Base-by-base conservation (phyloP, 345 rosid genomes). In the Erucastrum elatum region DNA sequence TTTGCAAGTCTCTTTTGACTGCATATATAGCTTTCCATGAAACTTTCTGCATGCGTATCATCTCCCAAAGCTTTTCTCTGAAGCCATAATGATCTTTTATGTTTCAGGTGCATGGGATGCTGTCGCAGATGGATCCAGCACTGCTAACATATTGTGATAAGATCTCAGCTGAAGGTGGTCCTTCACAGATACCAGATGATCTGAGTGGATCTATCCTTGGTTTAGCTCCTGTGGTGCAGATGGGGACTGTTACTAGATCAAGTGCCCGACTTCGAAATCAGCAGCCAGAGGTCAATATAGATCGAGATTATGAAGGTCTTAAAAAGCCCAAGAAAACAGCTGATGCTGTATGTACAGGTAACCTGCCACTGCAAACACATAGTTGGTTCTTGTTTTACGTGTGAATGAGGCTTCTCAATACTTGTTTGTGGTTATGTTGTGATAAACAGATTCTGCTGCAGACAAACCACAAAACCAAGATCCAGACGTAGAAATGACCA, bases 121-220 rank as follows among this genome's bases (percentile, higher is more conserved):
- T 96, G 73, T 87, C 99, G 16, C 97, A 96, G 85, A 93, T 96
- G 96, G 99, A 96, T 69, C 95, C 98, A 80, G 91, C 98, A 44
- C 88, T 96, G 51, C 83, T 91, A 27, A 84, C 88, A 29, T 87
- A 69, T 81, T 96, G 98, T 75, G 98, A 96, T 66, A 96, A 96
- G 87, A 93, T 96, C 58, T 87, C 90, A 15, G 86, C 81, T 64
- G 88, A 91, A 86, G 99, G 98, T 34, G 98, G 98, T 75, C 99
- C 97, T 8, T 76, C 85, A 16, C 84, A 82, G 76, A 77, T 93
- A 75, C 92, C 98, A 46, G 97, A 90, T 83, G 96, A 88, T 70
- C 68, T 90, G 39, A 88, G 87, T 68, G 92, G 80, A 49, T 86
- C 90, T 67, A 83, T 84, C 66, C 87, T 88, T 70, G 86, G 93